Evolutionary conservation across 2,329 filamentous ascomycete genomes (phyloP).

Genomic region (Dactylellina drechsleri): DNA sequence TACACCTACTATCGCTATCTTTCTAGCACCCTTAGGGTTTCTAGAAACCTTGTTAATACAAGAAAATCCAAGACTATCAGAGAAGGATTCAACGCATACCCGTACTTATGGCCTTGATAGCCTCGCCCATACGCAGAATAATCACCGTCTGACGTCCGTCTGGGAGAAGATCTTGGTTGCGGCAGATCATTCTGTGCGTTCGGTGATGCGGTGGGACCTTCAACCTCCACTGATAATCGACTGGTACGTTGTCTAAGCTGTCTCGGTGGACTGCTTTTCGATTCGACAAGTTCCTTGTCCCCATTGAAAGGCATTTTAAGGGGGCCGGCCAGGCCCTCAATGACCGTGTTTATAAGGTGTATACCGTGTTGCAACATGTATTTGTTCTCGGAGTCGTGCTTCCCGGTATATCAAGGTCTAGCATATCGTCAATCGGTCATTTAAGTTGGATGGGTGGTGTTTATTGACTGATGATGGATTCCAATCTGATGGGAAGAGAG

Average conservation of each 20-base stretch:
- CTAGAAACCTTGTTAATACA: conserved; percentile 9
- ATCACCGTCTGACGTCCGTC: neutral
- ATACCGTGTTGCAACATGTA: conserved; percentile 23
- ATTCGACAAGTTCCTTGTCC: conserved; percentile 21
- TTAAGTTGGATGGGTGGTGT: neutral
- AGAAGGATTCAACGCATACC: conserved; percentile 17
- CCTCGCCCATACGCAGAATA: conserved; percentile 1
- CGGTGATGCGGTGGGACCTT: neutral
- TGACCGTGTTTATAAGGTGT: neutral
- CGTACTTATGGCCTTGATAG: conserved; percentile 17
- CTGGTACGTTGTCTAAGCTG: neutral
- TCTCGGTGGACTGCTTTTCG: neutral
- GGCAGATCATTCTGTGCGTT: conserved; percentile 12
- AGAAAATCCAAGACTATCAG: neutral
- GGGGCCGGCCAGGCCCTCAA: neutral
- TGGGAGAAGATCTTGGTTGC: conserved; percentile 18
- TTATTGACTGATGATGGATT: no score
- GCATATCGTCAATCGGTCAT: conserved; percentile 45
- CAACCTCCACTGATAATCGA: neutral
- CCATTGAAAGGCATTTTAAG: conserved; percentile 41
- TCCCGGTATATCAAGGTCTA: conserved; percentile 7
- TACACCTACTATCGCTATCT: conserved; percentile 23
- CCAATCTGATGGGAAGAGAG: no score
- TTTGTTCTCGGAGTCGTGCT: conserved; percentile 20
- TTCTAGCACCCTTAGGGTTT: conserved; percentile 22